Conservation (phyloP, 306 rosid genomes). For the Cucumis hystrix region DNA sequence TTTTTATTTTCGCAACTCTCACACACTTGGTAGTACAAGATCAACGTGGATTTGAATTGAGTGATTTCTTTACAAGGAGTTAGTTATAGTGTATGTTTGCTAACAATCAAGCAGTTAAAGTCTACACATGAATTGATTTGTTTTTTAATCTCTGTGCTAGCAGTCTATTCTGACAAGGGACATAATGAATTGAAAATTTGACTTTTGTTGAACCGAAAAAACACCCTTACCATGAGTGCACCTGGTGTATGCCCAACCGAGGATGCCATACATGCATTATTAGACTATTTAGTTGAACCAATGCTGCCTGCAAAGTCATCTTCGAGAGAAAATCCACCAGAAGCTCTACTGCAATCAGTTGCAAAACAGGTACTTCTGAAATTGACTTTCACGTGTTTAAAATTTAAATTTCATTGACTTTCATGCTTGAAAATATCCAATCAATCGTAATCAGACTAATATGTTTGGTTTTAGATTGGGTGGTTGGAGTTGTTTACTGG, state of each 20-base stretch:
- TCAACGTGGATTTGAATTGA: neutral
- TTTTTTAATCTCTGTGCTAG: neutral
- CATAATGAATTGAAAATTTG: neutral
- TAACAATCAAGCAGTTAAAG: neutral
- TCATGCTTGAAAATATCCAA: neutral
- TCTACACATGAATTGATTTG: neutral
- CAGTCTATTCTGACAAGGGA: neutral
- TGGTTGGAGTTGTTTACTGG: neutral
- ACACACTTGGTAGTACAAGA: neutral
- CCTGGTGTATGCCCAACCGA: slow-evolving; percentile 46
- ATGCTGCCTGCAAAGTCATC: slow-evolving; percentile 43
- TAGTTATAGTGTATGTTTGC: neutral
- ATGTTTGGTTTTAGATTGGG: neutral
- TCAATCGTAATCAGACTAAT: neutral
- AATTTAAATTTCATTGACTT: neutral
- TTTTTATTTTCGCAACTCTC: too few species aligned
- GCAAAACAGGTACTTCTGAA: slow-evolving; percentile 53
- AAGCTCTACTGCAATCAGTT: slow-evolving; percentile 26
- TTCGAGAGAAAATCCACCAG: slow-evolving; percentile 27
- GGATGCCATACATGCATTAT: slow-evolving; percentile 44
- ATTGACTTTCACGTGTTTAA: neutral
- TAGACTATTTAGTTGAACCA: slow-evolving; percentile 54
- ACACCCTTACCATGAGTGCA: slow-evolving; percentile 22
- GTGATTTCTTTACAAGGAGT: neutral
- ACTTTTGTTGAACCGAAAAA: neutral